Evolutionary conservation across 1,284 basidiomycete species (phyloP).

Genomic region (Marasmius fiardii): DNA sequence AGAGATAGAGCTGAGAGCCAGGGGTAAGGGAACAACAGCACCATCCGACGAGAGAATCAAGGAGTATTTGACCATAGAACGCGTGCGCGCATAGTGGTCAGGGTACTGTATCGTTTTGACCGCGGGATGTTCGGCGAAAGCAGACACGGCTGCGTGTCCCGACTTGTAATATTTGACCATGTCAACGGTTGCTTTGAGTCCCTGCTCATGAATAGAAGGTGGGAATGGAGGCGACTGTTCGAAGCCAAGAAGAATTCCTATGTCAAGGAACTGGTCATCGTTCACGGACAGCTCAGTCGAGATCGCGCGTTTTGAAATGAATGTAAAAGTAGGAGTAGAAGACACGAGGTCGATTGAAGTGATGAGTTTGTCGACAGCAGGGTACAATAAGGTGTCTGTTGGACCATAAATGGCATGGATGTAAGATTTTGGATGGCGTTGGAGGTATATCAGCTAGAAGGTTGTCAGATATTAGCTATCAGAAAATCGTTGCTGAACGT

Average conservation of each 20-base stretch:
- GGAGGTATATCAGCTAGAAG: conserved; percentile 84
- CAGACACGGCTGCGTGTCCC: conserved; percentile 77
- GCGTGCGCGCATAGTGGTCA: conserved; percentile 88
- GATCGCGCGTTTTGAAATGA: conserved; percentile 78
- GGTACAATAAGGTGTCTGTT: conserved; percentile 88
- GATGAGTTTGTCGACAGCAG: conserved; percentile 89
- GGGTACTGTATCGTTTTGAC: conserved; percentile 76
- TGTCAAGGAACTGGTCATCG: conserved; percentile 94
- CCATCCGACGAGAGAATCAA: conserved; percentile 92
- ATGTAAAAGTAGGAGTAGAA: conserved; percentile 73
- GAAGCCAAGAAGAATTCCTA: conserved; percentile 89
- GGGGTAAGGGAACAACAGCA: conserved; percentile 81
- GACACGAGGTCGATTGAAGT: conserved; percentile 78
- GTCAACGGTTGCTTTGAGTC: conserved; percentile 81
- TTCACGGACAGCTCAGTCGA: conserved; percentile 73
- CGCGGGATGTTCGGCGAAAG: conserved; percentile 74
- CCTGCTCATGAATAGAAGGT: conserved; percentile 75
- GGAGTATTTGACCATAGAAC: conserved; percentile 91
- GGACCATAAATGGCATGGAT: conserved; percentile 94
- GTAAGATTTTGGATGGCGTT: conserved; percentile 91
- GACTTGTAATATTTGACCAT: conserved; percentile 89
- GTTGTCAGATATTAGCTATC: conserved; percentile 1
- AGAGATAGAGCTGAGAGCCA: conserved; percentile 59
- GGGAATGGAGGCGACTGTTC: conserved; percentile 88
- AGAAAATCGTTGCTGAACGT: conserved; percentile 17